phyloP scores from a whole-genome alignment of 2,329 filamentous ascomycete species.

The Botrytis squamosa region DNA sequence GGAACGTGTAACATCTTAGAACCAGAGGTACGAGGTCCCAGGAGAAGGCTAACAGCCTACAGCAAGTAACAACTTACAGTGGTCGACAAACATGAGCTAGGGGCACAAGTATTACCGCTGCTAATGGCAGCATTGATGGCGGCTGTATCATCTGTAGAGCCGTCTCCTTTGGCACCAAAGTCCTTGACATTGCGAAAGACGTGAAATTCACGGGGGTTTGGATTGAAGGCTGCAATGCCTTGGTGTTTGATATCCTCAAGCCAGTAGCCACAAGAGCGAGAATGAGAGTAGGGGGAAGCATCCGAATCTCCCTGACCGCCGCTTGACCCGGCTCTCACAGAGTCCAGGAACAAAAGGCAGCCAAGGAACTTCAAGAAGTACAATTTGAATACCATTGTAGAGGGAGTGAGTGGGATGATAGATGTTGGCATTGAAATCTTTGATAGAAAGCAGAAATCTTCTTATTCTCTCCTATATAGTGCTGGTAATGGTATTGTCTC shows the following conservation, averaged over 20 bases:
- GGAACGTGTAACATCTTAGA: slow-evolving; percentile 32
- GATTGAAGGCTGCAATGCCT: slow-evolving; percentile 25
- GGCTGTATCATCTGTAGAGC: slow-evolving; percentile 25
- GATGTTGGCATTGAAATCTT: not conserved
- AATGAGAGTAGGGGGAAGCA: not conserved
- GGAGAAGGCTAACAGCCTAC: not conserved
- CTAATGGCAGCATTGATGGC: slow-evolving; percentile 66
- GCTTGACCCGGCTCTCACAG: not conserved
- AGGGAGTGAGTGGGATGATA: not conserved
- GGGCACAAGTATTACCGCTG: slow-evolving; percentile 23
- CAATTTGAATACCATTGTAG: not conserved
- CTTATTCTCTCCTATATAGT: not conserved
- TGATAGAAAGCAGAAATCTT: not conserved
- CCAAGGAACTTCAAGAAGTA: not conserved
- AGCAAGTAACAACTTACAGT: slow-evolving; percentile 29
- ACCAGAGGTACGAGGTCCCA: not conserved
- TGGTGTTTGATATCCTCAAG: slow-evolving; percentile 28
- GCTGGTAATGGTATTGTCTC: not conserved
- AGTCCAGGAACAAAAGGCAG: not conserved
- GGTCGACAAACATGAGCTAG: slow-evolving; percentile 43
- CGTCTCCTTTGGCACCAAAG: slow-evolving; percentile 25
- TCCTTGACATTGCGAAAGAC: slow-evolving; percentile 28
- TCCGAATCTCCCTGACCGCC: not conserved
- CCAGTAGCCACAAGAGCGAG: slow-evolving; percentile 24
- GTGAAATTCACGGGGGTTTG: not conserved